These are phyloP conservation scores for Penicillium sp. DNA, from an alignment of 2,329 filamentous ascomycete species.

Conservation along the genomic window DNA sequence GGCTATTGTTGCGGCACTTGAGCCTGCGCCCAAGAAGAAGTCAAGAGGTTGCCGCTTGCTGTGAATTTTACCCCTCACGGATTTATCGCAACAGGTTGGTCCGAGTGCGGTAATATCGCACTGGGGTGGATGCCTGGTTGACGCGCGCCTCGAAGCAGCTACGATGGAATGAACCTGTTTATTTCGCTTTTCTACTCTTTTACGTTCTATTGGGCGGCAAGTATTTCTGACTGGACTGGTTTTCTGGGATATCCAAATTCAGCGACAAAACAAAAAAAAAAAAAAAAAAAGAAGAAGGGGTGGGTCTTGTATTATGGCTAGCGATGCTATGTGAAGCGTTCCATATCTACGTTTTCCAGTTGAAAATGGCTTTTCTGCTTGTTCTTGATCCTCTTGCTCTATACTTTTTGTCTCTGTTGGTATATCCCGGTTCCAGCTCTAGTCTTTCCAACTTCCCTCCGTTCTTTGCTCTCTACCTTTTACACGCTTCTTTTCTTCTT, in stretches of 20 bases:
- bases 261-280: conserved; percentile 9
- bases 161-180: conserved; percentile 32
- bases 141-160: conserved; percentile 18
- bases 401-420: conserved; percentile 8
- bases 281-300: background rate
- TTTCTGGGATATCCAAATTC: conserved; percentile 18
- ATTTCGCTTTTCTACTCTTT: conserved; percentile 16
- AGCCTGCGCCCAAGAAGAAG: conserved; percentile 81
- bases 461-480: background rate
- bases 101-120: conserved; percentile 2
- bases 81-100: conserved; percentile 17
- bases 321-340: conserved; percentile 20
- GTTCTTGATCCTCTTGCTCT: background rate
- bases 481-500: conserved; percentile 13
- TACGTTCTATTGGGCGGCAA: conserved; percentile 15
- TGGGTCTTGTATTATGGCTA: conserved; percentile 15
- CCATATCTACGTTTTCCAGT: conserved; percentile 10
- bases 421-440: conserved; percentile 3
- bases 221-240: conserved; percentile 10
- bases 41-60: conserved; percentile 67
- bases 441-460: conserved; percentile 4
- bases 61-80: conserved; percentile 42
- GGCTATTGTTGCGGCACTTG: conserved; percentile 93
- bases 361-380: conserved; percentile 9
- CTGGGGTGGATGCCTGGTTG: conserved; percentile 12